These are phyloP conservation scores for Stagonosporopsis rhizophila DNA, from an alignment of 2,329 filamentous ascomycete genomes.

Conservation along the genomic window DNA sequence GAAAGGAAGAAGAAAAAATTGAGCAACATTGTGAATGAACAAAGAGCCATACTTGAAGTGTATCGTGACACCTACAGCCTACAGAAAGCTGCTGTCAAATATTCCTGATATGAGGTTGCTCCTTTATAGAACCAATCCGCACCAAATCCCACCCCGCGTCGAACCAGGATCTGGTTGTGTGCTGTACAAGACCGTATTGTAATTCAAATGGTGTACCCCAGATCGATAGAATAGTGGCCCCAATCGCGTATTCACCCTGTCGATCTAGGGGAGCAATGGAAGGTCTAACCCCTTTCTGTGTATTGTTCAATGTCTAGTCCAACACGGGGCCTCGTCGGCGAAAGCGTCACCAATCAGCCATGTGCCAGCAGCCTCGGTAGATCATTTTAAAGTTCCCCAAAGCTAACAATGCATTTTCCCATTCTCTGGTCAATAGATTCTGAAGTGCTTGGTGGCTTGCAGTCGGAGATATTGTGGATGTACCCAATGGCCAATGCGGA, in stretches of 20 bases:
- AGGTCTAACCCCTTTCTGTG: constrained; percentile 1
- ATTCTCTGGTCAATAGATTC: too few species aligned
- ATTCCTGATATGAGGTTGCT: not conserved
- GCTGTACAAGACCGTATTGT: not conserved
- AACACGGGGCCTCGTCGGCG: not conserved
- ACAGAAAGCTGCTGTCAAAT: not conserved
- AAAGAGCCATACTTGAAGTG: not conserved
- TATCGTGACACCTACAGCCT: not conserved
- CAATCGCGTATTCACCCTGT: not conserved
- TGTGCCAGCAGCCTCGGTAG: not conserved
- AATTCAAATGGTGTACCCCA: not conserved
- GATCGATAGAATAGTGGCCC: not conserved
- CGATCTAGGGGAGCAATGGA: not conserved
- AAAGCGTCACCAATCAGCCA: not conserved
- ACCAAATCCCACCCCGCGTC: not conserved
- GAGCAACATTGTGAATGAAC: not conserved
- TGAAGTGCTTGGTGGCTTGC: too few species aligned
- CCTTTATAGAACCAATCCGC: not conserved
- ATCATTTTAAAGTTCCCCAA: constrained; percentile 1
- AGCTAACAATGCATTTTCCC: not conserved
- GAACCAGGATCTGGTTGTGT: not conserved
- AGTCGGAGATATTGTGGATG: too few species aligned
- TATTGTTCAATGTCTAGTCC: not conserved
- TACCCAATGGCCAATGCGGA: too few species aligned
- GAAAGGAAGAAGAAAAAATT: not conserved